Evolutionary conservation across 108 stramenopile species (phyloP).

Genomic region (Cyclostephanos invisitatus): DNA sequence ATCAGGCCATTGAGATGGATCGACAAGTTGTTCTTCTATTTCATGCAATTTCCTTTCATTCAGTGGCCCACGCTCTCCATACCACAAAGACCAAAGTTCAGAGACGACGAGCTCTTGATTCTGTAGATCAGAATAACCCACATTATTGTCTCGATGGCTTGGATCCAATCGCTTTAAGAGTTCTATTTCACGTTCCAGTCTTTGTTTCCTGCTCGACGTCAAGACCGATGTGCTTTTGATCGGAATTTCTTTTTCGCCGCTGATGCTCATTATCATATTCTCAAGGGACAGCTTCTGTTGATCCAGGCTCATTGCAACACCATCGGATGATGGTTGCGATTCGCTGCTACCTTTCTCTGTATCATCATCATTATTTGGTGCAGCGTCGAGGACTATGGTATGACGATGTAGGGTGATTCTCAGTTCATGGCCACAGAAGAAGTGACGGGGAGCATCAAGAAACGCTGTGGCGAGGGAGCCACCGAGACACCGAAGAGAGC

Average conservation of each 20-base stretch:
- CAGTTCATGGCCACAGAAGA: neutral
- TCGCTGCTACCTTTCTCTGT: neutral
- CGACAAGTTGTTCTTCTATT: constrained; percentile 39
- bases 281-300: constrained; percentile 9
- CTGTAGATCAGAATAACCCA: neutral
- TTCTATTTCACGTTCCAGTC: constrained; percentile 19
- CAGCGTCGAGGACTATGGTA: neutral
- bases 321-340: neutral
- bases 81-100: constrained; percentile 40
- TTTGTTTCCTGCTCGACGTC: constrained; percentile 14
- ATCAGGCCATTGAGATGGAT: constrained; percentile 46
- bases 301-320: neutral
- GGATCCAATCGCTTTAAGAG: constrained; percentile 34
- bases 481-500: neutral
- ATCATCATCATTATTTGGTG: constrained; percentile 5
- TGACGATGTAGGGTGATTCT: neutral
- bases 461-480: neutral
- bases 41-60: constrained; percentile 30
- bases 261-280: neutral
- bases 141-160: constrained; percentile 13
- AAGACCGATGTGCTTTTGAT: neutral
- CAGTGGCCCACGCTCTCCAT: constrained; percentile 29
- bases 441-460: neutral
- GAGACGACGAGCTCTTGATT: constrained; percentile 14
- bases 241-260: too few relatives aligned